These are phyloP conservation scores for Gentiana dahurica DNA, from an alignment of 257 asterid genomes.

Conservation along the genomic window DNA sequence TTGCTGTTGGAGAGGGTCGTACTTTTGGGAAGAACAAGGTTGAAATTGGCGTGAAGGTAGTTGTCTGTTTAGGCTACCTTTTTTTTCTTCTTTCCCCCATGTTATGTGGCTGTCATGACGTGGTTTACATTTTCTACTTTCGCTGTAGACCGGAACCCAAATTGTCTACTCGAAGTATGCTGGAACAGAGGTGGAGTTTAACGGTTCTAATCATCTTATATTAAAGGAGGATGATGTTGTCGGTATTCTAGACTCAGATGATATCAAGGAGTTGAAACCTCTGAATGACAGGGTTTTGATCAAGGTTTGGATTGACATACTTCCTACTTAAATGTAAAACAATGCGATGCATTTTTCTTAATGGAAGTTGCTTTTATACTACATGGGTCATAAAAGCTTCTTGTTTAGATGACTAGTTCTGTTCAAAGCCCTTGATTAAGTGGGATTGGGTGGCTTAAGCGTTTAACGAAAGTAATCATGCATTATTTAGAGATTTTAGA, in stretches of 20 bases:
- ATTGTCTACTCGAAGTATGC: conserved; percentile 89
- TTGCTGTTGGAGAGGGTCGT: conserved; percentile 95
- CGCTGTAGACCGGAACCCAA: conserved; percentile 59
- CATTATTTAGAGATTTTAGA: too few species aligned
- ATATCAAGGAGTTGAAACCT: conserved; percentile 77
- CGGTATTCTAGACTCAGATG: conserved; percentile 81
- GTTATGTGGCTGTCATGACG: neutral
- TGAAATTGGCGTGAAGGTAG: conserved; percentile 69
- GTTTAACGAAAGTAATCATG: too few species aligned
- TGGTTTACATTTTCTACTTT: neutral
- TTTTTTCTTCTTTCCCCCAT: neutral
- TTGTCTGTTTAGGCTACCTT: neutral
- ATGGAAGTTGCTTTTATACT: too few species aligned
- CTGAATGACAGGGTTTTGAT: conserved; percentile 84
- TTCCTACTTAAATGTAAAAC: too few species aligned
- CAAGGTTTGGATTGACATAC: conserved; percentile 31
- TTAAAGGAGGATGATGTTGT: conserved; percentile 93
- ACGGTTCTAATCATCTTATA: conserved; percentile 70
- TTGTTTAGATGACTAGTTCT: neutral
- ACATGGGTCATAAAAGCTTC: neutral
- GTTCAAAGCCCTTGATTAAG: neutral
- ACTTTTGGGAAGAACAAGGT: conserved; percentile 64
- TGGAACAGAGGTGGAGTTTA: conserved; percentile 91
- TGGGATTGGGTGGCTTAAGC: neutral
- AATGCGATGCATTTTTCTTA: too few species aligned